Base-by-base conservation (phyloP, 805 yeast genomes). In the Wickerhamomyces subpelliculosus region DNA sequence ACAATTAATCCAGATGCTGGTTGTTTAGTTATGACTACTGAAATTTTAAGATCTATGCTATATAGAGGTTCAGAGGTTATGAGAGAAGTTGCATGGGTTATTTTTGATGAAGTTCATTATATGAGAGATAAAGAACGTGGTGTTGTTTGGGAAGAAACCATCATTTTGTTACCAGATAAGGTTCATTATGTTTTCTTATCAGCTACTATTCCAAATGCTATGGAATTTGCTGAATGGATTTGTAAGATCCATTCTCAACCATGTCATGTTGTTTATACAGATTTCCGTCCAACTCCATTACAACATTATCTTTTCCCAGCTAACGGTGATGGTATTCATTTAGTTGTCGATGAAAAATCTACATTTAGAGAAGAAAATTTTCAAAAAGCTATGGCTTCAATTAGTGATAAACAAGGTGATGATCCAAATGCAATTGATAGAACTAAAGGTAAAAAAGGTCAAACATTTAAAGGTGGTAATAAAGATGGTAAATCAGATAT, bases 61-160 rank as follows among this genome's bases (percentile, higher is more conserved):
- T 93, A 93, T 60, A 73, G 97, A 60, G 99, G 99, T 45, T 86
- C 97, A 12, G 98, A 93, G 60, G 81, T 94, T 34, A 89, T 93
- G 90, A 75, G 99, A 61, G 99, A 93, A 69, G 97, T 93, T 30
- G 96, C 96, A 0, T 93, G 96, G 96, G 98, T 93, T 36, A 80
- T 93, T 28, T 93, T 93, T 48, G 99, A 93, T 62, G 99, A 93
- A 60, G 96, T 93, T 33, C 99, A 93, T 65, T 93, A 93, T 63
- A 93, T 93, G 94, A 80, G 97, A 65, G 99, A 93, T 60, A 83
- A 87, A 51, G 93, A 88, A 49, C 79, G 99, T 65, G 99, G 99
- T 60, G 99, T 93, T 37, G 98, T 93, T 26, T 93, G 99, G 99
- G 99, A 93, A 65, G 99, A 93, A 62, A 90, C 97, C 13, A 90